Evolutionary conservation across 805 yeast species (phyloP).

Genomic region (Myxozyma neotropica): DNA sequence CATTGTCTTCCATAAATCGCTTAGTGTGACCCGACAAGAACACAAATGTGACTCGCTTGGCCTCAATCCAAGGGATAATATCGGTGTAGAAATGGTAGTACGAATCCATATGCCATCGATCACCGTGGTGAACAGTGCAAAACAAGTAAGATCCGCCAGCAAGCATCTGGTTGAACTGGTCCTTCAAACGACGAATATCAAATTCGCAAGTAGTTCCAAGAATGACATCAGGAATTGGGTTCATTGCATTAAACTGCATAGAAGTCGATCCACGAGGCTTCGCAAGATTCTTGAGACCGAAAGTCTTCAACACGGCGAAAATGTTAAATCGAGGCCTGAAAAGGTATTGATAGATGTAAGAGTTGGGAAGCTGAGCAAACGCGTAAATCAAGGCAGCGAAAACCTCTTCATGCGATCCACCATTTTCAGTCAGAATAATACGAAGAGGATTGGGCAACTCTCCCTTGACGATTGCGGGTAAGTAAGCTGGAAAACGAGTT

Average conservation of each 20-base stretch:
- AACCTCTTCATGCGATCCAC: conserved; percentile 34
- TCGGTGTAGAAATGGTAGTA: conserved; percentile 24
- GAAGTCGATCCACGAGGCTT: conserved; percentile 26
- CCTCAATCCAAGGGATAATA: conserved; percentile 31
- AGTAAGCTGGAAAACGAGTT: background rate
- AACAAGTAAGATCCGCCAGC: conserved; percentile 27
- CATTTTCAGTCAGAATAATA: conserved; percentile 26
- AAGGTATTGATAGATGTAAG: conserved; percentile 28
- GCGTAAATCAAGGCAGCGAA: conserved; percentile 34
- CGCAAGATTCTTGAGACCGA: conserved; percentile 21
- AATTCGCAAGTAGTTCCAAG: conserved; percentile 33
- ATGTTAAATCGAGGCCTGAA: conserved; percentile 31
- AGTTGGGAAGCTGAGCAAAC: conserved; percentile 31
- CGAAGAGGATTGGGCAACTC: conserved; percentile 29
- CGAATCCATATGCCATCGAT: conserved; percentile 31
- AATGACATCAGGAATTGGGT: conserved; percentile 30
- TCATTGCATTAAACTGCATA: conserved; percentile 25
- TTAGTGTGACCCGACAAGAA: conserved; percentile 32
- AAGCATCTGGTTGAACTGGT: conserved; percentile 21
- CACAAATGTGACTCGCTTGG: conserved; percentile 26
- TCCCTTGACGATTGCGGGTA: conserved; percentile 23
- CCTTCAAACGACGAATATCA: conserved; percentile 20
- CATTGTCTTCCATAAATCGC: conserved; percentile 23
- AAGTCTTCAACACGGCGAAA: conserved; percentile 25
- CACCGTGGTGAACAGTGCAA: conserved; percentile 33